Percentiles rank a stretch among this genome's conserved stretches.
These are phyloP conservation scores for Agastache rugosa DNA, from an alignment of 257 asterid species.

Conservation along the genomic window DNA sequence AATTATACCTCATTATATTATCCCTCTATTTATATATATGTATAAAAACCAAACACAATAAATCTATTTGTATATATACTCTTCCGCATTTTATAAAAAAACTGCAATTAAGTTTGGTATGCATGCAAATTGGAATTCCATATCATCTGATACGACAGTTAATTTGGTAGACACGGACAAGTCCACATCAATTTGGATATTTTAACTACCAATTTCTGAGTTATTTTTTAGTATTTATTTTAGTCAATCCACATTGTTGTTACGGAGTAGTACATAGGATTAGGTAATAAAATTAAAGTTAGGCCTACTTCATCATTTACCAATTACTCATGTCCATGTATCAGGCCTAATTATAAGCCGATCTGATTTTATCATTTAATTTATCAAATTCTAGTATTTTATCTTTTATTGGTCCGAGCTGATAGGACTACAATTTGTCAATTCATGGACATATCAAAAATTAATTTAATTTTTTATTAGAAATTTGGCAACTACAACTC, in stretches of 20 bases:
- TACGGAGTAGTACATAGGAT: conserved; percentile 15
- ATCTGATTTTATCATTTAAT: not conserved
- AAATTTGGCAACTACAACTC: too few species aligned
- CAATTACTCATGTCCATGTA: conserved; percentile 20
- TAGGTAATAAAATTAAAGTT: conserved; percentile 14
- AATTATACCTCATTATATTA: too few species aligned
- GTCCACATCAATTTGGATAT: conserved; percentile 32
- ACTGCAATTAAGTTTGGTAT: conserved; percentile 4
- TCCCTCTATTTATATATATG: too few species aligned
- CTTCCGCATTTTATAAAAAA: not conserved
- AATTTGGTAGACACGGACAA: conserved; percentile 25
- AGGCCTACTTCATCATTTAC: conserved; percentile 30
- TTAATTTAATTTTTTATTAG: too few species aligned
- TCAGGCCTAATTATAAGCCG: not conserved
- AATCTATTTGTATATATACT: too few species aligned
- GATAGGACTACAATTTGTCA: too few species aligned
- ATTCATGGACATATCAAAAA: too few species aligned
- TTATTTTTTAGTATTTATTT: not conserved
- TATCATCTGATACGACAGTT: conserved; percentile 25
- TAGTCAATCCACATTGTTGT: conserved; percentile 1
- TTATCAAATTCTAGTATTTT: not conserved
- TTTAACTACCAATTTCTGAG: not conserved
- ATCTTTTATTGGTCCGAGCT: not conserved
- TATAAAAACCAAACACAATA: too few species aligned
- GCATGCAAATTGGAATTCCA: conserved; percentile 33